Evolutionary conservation across 2,329 filamentous ascomycete genomes (phyloP).

Genomic region (Ascochyta fabae): DNA sequence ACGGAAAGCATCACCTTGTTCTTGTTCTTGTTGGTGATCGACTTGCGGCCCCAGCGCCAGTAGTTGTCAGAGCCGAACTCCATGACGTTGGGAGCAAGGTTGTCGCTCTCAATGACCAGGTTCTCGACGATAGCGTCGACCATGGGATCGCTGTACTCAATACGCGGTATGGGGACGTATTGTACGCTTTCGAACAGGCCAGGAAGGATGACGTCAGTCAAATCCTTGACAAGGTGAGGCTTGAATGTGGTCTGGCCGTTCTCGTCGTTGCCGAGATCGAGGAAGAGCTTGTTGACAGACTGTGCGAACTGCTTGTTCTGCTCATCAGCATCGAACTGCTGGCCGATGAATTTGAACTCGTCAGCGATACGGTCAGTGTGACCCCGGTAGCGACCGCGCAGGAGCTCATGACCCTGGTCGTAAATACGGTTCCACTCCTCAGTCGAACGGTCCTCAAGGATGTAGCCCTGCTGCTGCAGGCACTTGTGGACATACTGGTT

Average conservation of each 20-base stretch:
- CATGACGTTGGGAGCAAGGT: constrained; percentile 90
- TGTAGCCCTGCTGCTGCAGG: constrained; percentile 87
- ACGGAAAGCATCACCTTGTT: constrained; percentile 87
- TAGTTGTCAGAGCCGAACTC: constrained; percentile 93
- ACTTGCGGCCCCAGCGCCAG: constrained; percentile 93
- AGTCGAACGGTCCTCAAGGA: constrained; percentile 81
- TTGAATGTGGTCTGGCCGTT: constrained; percentile 89
- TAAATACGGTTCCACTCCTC: constrained; percentile 84
- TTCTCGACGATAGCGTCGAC: constrained; percentile 93
- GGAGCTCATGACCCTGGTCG: constrained; percentile 82
- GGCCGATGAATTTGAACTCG: constrained; percentile 86
- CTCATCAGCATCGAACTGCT: constrained; percentile 87
- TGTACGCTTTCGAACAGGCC: constrained; percentile 80
- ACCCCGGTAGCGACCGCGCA: constrained; percentile 84
- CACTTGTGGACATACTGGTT: constrained; percentile 81
- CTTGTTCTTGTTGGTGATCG: constrained; percentile 77
- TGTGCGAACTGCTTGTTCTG: constrained; percentile 82
- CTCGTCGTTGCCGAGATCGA: constrained; percentile 85
- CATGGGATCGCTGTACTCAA: constrained; percentile 86
- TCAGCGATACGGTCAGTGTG: constrained; percentile 88
- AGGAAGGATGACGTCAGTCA: constrained; percentile 86
- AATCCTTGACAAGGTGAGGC: constrained; percentile 86
- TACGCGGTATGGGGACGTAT: constrained; percentile 91
- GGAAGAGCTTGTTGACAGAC: constrained; percentile 83
- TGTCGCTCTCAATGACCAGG: constrained; percentile 92